A percentile compares a stretch with the other conserved stretches of the same genome.
Conservation (phyloP, 306 rosid species). For the Hylodesmum podocarpum region DNA sequence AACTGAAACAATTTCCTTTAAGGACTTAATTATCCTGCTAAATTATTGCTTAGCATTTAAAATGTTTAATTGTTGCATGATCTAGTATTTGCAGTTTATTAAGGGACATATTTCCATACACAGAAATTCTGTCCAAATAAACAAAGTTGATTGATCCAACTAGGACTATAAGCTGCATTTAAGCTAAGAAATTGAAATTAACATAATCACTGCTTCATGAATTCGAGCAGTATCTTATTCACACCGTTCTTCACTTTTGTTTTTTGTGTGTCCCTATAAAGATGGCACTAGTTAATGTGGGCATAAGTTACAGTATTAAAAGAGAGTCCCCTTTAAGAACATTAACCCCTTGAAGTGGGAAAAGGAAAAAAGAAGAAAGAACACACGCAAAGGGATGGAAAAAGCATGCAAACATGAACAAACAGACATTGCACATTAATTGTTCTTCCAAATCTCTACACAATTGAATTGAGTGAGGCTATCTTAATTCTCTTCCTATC, state of each 20-base stretch:
- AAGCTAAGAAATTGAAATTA: constrained; percentile 6
- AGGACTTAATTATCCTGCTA: background rate
- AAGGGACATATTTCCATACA: background rate
- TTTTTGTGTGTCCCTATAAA: background rate
- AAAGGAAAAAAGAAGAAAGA: background rate
- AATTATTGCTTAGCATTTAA: background rate
- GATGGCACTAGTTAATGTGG: background rate
- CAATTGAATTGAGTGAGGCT: constrained; percentile 30
- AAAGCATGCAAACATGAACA: constrained; percentile 32
- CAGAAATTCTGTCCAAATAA: background rate
- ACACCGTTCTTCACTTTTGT: background rate
- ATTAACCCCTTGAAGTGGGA: background rate
- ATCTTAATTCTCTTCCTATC: constrained; percentile 32
- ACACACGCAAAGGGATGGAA: constrained; percentile 15
- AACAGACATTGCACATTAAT: constrained; percentile 30
- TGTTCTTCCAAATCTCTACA: constrained; percentile 32
- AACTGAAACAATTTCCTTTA: background rate
- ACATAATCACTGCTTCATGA: background rate
- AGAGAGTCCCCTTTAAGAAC: constrained; percentile 7
- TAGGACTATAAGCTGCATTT: background rate
- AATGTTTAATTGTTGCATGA: background rate
- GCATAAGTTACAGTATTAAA: constrained; percentile 7
- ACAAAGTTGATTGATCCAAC: background rate
- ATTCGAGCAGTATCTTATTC: constrained; percentile 6
- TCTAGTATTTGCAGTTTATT: background rate